Percentiles rank a stretch among this genome's conserved stretches.
phyloP scores from a whole-genome alignment of 768 basidiomycete species.

The Pleurotus citrinopileatus region DNA sequence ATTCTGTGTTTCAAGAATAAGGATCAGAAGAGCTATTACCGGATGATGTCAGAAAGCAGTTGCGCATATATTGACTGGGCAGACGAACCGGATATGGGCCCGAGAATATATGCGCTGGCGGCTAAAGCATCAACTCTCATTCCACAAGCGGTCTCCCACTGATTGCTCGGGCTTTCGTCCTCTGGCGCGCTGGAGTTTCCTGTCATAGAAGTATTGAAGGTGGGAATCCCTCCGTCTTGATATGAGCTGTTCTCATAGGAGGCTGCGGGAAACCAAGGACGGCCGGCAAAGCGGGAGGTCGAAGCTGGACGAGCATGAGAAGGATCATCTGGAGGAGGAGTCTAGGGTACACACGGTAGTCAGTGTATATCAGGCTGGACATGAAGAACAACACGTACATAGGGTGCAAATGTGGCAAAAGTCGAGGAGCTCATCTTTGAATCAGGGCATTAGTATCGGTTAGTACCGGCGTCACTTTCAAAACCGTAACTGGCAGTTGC shows the following conservation, averaged over 20 bases:
- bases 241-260: constrained; percentile 44
- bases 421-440: constrained; percentile 31
- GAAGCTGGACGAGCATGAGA: constrained; percentile 19
- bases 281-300: constrained; percentile 25
- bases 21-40: constrained; percentile 51
- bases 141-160: constrained; percentile 70
- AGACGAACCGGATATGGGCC: constrained; percentile 71
- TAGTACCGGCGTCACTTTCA: neutral
- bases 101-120: constrained; percentile 62
- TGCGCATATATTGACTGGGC: neutral
- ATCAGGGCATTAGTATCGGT: constrained; percentile 9
- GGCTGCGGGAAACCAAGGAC: constrained; percentile 52
- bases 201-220: constrained; percentile 44
- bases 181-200: constrained; percentile 34
- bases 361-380: neutral
- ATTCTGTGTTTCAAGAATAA: constrained; percentile 75
- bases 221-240: constrained; percentile 66
- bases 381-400: constrained; percentile 34
- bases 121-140: constrained; percentile 67
- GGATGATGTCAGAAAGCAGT: neutral
- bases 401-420: constrained; percentile 59
- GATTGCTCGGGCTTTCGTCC: constrained; percentile 44
- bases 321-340: constrained; percentile 59
- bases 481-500: neutral
- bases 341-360: constrained; percentile 27